Evolutionary conservation across 257 asterid species (phyloP), one percentile per base, ranked within the genome.

Genomic region (Euphrasia confusa): DNA sequence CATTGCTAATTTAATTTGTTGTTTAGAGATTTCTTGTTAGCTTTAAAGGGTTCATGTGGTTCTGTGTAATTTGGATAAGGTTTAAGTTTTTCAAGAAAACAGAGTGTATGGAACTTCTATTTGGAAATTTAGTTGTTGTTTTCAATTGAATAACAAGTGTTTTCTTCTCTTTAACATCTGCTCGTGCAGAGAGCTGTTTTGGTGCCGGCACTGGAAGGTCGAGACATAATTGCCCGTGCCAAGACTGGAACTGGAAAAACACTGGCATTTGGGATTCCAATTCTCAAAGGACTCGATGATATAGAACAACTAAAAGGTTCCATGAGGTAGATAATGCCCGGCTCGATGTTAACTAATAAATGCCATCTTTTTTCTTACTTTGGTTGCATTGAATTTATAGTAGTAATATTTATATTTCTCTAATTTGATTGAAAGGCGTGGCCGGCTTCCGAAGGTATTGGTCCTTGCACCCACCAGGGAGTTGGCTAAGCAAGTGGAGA

Each of bases 191-290:
- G 97, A 70, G 86, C 96, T 77, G 99, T 93, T 9, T 72, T 93
- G 32, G 75, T 79, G 55, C 99, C 99, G 27, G 96, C 97, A 52
- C 5, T 93, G 78, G 91, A 87, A 75, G 95, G 99, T 24, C 83
- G 88, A 21, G 97, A 93, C 78, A 80, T 93, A 72, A 93, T 93
- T 71, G 99, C 83, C 70, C 95, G 99, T 49, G 99, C 99, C 37
- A 93, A 93, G 80, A 93, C 99, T 28, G 99, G 97, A 67, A 93
- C 99, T 1, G 99, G 99, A 60, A 93, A 93, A 80, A 93, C 99
- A 49, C 79, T 93, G 61, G 99, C 97, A n/a, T 93, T 93, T 71
- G 99, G 96, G n/a, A 85, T 93, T 63, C 99, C 99, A 0, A 86
- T 93, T 61, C 57, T 93, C 55, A 93, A 85, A 81, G 86, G 77